These are phyloP conservation scores for Hydnum rufescens DNA, from an alignment of 768 basidiomycete species.

Conservation along the genomic window DNA sequence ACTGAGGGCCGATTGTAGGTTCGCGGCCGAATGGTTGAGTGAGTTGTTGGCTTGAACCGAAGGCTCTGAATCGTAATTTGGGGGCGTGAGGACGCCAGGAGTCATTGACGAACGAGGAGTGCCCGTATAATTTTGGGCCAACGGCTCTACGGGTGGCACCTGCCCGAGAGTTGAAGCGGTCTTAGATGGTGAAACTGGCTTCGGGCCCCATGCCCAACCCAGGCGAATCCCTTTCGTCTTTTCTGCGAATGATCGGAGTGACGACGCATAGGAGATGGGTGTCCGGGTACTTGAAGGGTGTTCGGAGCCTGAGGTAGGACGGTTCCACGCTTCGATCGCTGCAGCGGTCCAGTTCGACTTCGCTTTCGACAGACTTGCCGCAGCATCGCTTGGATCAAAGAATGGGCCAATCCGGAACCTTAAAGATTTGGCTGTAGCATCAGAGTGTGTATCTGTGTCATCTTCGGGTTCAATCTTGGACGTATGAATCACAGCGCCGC, in stretches of 20 bases:
- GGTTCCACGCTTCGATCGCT: constrained; percentile 10
- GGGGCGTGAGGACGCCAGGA: neutral
- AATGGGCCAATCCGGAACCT: neutral
- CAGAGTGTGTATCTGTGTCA: neutral
- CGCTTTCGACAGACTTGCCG: constrained; percentile 12
- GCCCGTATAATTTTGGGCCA: neutral
- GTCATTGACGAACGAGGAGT: neutral
- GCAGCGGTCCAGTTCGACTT: constrained; percentile 12
- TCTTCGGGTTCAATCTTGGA: neutral
- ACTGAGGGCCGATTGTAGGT: too few relatives aligned
- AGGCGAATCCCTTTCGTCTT: neutral
- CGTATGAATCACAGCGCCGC: neutral
- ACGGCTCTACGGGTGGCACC: too few relatives aligned
- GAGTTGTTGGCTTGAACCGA: neutral
- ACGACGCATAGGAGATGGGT: too few relatives aligned
- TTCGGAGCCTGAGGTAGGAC: neutral
- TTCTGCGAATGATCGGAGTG: neutral
- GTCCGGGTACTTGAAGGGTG: neutral
- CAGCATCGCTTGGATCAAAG: constrained; percentile 13
- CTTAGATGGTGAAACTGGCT: too few relatives aligned
- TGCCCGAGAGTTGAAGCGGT: too few relatives aligned
- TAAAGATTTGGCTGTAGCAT: neutral
- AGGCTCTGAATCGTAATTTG: neutral
- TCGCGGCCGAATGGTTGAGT: neutral
- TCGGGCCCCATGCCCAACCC: too few relatives aligned